Percentiles rank a stretch among this genome's conserved stretches.
Conservation (phyloP, 1,284 basidiomycete species). For the Sporisorium sorghi region DNA sequence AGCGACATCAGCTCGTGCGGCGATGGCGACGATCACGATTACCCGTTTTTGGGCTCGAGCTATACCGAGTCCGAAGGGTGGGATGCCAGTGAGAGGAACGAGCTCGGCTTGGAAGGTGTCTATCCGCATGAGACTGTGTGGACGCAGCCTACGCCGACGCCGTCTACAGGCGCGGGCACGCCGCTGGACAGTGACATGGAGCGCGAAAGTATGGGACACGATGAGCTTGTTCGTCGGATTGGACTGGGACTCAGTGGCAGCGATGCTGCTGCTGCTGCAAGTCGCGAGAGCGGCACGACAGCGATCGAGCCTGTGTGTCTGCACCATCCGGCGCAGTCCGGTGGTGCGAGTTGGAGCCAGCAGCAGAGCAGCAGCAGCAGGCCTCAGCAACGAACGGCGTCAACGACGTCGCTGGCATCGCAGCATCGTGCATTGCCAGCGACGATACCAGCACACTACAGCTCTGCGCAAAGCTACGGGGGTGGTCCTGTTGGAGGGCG, state of each 20-base stretch:
- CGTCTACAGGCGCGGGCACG: conserved; percentile 41
- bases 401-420: conserved; percentile 5
- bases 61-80: conserved; percentile 36
- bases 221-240: conserved; percentile 24
- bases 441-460: background rate
- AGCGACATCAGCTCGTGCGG: conserved; percentile 47
- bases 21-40: conserved; percentile 35
- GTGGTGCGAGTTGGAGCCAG: conserved; percentile 3
- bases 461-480: conserved; percentile 1
- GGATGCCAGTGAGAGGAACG: conserved; percentile 24
- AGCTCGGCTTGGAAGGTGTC: conserved; percentile 48
- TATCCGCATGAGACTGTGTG: conserved; percentile 50
- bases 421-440: conserved; percentile 1
- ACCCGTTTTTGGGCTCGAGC: conserved; percentile 27
- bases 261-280: background rate
- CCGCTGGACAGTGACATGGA: conserved; percentile 33
- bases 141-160: conserved; percentile 40
- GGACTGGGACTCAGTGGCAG: conserved; percentile 22
- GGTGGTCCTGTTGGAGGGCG: conserved; percentile 19
- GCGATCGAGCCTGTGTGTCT: conserved; percentile 36
- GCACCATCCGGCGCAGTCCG: conserved; percentile 18
- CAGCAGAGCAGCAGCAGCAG: background rate
- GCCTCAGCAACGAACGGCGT: conserved; percentile 3
- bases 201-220: conserved; percentile 13
- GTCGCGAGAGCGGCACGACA: background rate